These are phyloP conservation scores for Sparassis latifolia DNA, from an alignment of 1,284 basidiomycete genomes.

Conservation along the genomic window DNA sequence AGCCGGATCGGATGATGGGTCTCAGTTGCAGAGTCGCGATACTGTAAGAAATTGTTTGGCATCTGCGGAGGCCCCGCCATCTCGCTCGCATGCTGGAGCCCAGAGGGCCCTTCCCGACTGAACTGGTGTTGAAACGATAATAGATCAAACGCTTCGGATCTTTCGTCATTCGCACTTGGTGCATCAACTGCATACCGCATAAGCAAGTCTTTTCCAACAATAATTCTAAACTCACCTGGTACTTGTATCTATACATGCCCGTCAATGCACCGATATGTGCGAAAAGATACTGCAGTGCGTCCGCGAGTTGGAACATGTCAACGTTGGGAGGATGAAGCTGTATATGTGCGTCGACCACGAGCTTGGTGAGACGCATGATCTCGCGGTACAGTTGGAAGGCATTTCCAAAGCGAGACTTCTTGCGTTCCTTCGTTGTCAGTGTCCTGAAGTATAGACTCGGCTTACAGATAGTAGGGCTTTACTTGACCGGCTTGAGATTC, in stretches of 20 bases:
- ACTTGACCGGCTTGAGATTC: slow-evolving; percentile 97
- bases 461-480: slow-evolving; percentile 12
- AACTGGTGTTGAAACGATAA: slow-evolving; percentile 98
- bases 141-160: slow-evolving; percentile 97
- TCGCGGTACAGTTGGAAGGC: slow-evolving; percentile 98
- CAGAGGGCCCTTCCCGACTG: slow-evolving; percentile 99
- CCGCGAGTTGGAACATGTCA: slow-evolving; percentile 98
- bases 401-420: slow-evolving; percentile 99
- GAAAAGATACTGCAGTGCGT: slow-evolving; percentile 97
- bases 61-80: slow-evolving; percentile 94
- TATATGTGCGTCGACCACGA: slow-evolving; percentile 97
- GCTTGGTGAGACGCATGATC: slow-evolving; percentile 94
- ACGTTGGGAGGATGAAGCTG: slow-evolving; percentile 98
- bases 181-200: slow-evolving; percentile 67
- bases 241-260: slow-evolving; percentile 99
- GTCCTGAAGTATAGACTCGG: slow-evolving; percentile 51
- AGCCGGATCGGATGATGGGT: slow-evolving; percentile 91
- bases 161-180: slow-evolving; percentile 99
- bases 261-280: slow-evolving; percentile 97
- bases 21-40: slow-evolving; percentile 88
- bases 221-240: slow-evolving; percentile 58
- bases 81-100: slow-evolving; percentile 95
- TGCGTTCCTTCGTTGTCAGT: slow-evolving; percentile 97
- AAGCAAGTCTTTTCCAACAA: slow-evolving; percentile 5
- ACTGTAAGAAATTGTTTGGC: slow-evolving; percentile 97